Conservation (phyloP, 352 stramenopile species). For the Peronospora destructor region DNA sequence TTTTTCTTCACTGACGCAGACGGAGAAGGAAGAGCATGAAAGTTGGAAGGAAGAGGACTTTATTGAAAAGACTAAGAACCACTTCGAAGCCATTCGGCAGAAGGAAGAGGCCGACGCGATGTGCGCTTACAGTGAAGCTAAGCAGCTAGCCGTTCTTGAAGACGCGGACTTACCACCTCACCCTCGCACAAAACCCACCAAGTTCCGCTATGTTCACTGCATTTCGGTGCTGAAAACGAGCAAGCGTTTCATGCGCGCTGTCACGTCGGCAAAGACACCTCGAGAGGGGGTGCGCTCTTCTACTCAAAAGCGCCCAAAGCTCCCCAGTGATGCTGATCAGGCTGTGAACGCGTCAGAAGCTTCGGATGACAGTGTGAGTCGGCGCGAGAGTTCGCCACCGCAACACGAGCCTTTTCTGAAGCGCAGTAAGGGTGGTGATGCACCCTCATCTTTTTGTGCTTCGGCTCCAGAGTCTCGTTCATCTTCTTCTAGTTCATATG, state of each 20-base stretch:
- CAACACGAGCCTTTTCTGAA: slow-evolving; percentile 7
- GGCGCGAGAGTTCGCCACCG: slow-evolving; percentile 1
- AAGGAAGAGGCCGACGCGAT: slow-evolving; percentile 14
- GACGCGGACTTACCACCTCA: slow-evolving; percentile 11
- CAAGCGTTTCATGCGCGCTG: slow-evolving; percentile 28
- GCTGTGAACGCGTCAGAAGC: slow-evolving; percentile 8
- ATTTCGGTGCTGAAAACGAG: slow-evolving; percentile 22
- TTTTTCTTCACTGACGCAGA: slow-evolving; percentile 5
- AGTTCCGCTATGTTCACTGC: slow-evolving; percentile 26
- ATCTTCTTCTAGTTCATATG: slow-evolving; percentile 16
- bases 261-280: slow-evolving; percentile 21
- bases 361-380: slow-evolving; percentile 13
- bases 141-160: slow-evolving; percentile 15
- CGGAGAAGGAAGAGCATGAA: slow-evolving; percentile 25
- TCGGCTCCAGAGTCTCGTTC: slow-evolving; percentile 10
- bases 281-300: slow-evolving; percentile 3
- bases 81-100: slow-evolving; percentile 18
- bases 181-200: slow-evolving; percentile 16
- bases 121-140: slow-evolving; percentile 17
- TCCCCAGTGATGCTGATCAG: slow-evolving; percentile 3
- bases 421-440: slow-evolving; percentile 12
- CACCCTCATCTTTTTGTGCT: slow-evolving; percentile 7
- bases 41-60: slow-evolving; percentile 13
- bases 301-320: slow-evolving; percentile 10
- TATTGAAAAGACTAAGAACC: slow-evolving; percentile 15